Evolutionary conservation across 257 asterid genomes (phyloP), one percentile per base, ranked within the genome.

Genomic region (Nicotiana attenuata): DNA sequence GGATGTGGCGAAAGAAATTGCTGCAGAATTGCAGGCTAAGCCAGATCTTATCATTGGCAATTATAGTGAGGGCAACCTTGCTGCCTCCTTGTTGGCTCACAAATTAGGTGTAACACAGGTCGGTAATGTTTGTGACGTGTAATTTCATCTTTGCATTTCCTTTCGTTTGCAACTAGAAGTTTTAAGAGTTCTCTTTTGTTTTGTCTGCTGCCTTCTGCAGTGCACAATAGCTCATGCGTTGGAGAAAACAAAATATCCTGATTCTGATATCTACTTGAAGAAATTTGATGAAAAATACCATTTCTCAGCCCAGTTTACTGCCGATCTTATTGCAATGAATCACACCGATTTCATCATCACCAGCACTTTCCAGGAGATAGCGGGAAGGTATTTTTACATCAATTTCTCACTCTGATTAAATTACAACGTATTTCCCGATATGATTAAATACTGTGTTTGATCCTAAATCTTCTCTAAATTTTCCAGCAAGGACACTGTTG

Each of bases 41-140:
- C 99, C 99, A 0, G 99, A 96, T 84, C 87, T 96, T 87, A 92
- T 96, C 68, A 94, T 96, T 10, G 98, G 99, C 4, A 96, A 96
- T 86, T 96, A 96, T 24, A 96, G 99, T 24, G 98, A 94, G 91
- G 99, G 99, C 5, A 96, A 96, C 86, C 97, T 96, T 15, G 98
- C 89, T 13, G 99, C 99, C 81, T 96, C 99, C 15, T 88, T 96
- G 85, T 90, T 96, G 77, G 95, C 99, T 83, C 97, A 93, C 88
- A 96, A 94, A 82, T 85, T 96, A 57, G 98, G 97, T n/a, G 99
- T 93, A n/a, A 94, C 98, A 64, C 98, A 95, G 96, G 99, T 91
- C 28, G 38, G 77, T 81, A 22, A 17, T 15, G 41, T 56, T 47
- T 47, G 78, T 57, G 1, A 47, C 73, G 7, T 26, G 50, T 3